These are phyloP conservation scores for Paramecium caudatum DNA, from an alignment of 73 alveolate genomes.

Conservation along the genomic window DNA sequence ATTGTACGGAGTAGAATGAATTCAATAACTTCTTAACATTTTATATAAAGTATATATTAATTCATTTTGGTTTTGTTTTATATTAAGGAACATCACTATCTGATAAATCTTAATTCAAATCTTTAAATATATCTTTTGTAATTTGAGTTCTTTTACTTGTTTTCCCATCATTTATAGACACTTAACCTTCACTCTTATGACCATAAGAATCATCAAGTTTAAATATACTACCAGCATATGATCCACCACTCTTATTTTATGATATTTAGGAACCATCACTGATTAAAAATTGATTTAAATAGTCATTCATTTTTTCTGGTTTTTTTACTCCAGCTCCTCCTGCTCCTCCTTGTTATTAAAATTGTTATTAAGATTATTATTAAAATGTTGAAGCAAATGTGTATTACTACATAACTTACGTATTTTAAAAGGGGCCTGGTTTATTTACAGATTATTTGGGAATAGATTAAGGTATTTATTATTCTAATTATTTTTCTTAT, in stretches of 20 bases:
- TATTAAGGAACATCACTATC: background rate
- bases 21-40: too few relatives aligned
- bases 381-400: constrained; percentile 46
- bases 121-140: background rate
- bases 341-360: background rate
- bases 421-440: constrained; percentile 53
- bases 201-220: constrained; percentile 60
- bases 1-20: constrained; percentile 56
- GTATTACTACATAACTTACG: constrained; percentile 37
- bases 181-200: constrained; percentile 42
- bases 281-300: background rate
- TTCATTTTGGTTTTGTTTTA: background rate
- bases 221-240: constrained; percentile 59
- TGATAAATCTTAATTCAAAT: constrained; percentile 3
- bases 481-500: constrained; percentile 22
- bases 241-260: constrained; percentile 33
- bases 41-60: too few relatives aligned
- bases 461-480: background rate
- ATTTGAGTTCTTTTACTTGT: constrained; percentile 19
- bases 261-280: constrained; percentile 32
- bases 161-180: background rate
- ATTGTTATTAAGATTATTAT: background rate
- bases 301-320: background rate
- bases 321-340: background rate
- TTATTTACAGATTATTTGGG: background rate